phyloP scores from a whole-genome alignment of 2,329 filamentous ascomycete species.

The Colletotrichum sp. region DNA sequence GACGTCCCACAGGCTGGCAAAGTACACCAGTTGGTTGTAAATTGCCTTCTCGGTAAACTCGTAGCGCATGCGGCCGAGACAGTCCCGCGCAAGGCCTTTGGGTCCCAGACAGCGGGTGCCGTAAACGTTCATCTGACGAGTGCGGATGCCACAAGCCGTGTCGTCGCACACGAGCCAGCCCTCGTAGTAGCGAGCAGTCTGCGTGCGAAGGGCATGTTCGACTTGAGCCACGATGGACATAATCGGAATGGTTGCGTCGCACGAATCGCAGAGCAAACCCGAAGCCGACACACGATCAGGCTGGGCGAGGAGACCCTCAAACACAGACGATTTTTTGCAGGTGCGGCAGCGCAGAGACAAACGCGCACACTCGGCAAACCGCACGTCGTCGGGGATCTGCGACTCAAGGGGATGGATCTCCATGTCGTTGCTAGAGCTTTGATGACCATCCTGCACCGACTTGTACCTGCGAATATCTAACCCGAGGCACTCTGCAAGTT shows the following conservation, averaged over 20 bases:
- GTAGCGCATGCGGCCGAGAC: conserved; percentile 85
- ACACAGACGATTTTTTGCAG: conserved; percentile 75
- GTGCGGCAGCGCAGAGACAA: conserved; percentile 80
- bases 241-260: conserved; percentile 67
- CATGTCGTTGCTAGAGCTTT: conserved; percentile 58
- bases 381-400: conserved; percentile 88
- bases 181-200: conserved; percentile 88
- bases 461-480: conserved; percentile 89
- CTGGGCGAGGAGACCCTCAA: conserved; percentile 74
- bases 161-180: conserved; percentile 93
- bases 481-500: conserved; percentile 91
- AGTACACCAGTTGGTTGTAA: conserved; percentile 94
- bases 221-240: conserved; percentile 85
- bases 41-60: conserved; percentile 88
- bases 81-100: conserved; percentile 82
- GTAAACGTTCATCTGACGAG: conserved; percentile 91
- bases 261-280: conserved; percentile 75
- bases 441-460: conserved; percentile 45
- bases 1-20: conserved; percentile 84
- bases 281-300: conserved; percentile 69
- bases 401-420: conserved; percentile 93
- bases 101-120: conserved; percentile 89
- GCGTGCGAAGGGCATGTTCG: conserved; percentile 79
- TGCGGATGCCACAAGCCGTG: conserved; percentile 82
- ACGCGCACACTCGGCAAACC: conserved; percentile 82